phyloP scores from a whole-genome alignment of 148 eudicot species.

The Tetragonia tetragonoides region DNA sequence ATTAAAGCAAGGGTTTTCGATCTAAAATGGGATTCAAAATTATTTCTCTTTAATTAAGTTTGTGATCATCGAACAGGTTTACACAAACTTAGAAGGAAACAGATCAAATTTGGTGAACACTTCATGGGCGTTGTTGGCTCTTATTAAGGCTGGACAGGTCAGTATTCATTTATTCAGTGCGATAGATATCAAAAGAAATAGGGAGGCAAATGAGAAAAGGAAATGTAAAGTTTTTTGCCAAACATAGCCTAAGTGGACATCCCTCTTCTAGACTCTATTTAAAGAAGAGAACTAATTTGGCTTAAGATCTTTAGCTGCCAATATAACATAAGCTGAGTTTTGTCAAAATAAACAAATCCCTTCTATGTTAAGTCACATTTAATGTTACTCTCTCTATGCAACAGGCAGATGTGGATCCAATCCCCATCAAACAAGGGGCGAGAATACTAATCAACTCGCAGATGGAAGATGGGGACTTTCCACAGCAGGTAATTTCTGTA shows the following conservation, averaged over 20 bases:
- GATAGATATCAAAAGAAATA: neutral
- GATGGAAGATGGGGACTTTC: constrained; percentile 57
- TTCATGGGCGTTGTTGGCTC: constrained; percentile 69
- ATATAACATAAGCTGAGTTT: neutral
- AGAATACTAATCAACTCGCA: constrained; percentile 51
- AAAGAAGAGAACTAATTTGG: neutral
- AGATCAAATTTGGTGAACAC: constrained; percentile 59
- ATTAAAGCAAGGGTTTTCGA: neutral
- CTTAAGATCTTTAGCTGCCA: neutral
- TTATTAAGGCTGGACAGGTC: constrained; percentile 67
- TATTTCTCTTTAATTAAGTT: neutral
- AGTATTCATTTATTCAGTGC: neutral
- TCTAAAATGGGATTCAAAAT: neutral
- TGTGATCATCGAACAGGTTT: constrained; percentile 30
- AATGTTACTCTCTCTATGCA: neutral
- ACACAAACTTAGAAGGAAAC: constrained; percentile 51
- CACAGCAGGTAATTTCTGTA: constrained; percentile 48
- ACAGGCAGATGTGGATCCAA: constrained; percentile 49
- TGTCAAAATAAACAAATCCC: neutral
- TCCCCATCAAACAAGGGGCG: constrained; percentile 45
- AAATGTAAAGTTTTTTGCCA: neutral
- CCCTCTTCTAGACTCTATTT: no score
- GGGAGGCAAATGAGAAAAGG: neutral
- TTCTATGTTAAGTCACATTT: neutral
- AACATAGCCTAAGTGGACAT: no score